Percentiles rank a stretch among this genome's conserved stretches.
These are phyloP conservation scores for Suillus discolor DNA, from an alignment of 768 basidiomycete species.

Conservation along the genomic window DNA sequence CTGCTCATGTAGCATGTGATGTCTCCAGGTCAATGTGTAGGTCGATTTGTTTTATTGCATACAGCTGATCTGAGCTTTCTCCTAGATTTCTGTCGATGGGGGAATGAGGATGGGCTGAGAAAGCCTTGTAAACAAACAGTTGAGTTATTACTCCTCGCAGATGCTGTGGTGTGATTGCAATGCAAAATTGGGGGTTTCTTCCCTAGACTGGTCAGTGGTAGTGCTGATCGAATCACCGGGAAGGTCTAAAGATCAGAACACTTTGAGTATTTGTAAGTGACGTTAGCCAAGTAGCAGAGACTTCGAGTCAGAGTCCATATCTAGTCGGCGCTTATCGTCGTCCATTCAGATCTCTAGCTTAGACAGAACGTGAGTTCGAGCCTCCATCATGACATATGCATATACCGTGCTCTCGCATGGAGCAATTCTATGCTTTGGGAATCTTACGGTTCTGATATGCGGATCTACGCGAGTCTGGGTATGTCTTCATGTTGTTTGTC, in stretches of 20 bases:
- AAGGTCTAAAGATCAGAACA: too few species aligned
- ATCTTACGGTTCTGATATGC: not conserved
- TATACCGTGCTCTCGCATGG: not conserved
- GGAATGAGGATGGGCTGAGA: slow-evolving; percentile 10
- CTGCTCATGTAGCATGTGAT: not conserved
- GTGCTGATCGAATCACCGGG: too few species aligned
- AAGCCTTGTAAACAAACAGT: not conserved
- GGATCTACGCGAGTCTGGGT: not conserved
- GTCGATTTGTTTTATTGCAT: not conserved
- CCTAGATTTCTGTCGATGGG: slow-evolving; percentile 14
- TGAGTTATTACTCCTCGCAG: too few species aligned
- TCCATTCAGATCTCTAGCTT: too few species aligned
- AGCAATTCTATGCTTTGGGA: not conserved
- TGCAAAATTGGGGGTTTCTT: too few species aligned
- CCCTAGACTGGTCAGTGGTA: too few species aligned
- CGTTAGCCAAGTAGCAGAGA: too few species aligned
- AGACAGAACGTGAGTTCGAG: too few species aligned
- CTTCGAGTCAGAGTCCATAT: too few species aligned
- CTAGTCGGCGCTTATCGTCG: too few species aligned
- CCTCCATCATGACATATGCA: not conserved
- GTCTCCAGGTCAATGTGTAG: slow-evolving; percentile 18
- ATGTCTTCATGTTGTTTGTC: not conserved
- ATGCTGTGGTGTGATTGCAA: too few species aligned
- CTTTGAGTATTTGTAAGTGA: too few species aligned
- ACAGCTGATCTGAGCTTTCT: not conserved